Evolutionary conservation across 1,284 basidiomycete species (phyloP), one percentile per base, ranked within the genome.

Genomic region (Coriolopsis trogii): DNA sequence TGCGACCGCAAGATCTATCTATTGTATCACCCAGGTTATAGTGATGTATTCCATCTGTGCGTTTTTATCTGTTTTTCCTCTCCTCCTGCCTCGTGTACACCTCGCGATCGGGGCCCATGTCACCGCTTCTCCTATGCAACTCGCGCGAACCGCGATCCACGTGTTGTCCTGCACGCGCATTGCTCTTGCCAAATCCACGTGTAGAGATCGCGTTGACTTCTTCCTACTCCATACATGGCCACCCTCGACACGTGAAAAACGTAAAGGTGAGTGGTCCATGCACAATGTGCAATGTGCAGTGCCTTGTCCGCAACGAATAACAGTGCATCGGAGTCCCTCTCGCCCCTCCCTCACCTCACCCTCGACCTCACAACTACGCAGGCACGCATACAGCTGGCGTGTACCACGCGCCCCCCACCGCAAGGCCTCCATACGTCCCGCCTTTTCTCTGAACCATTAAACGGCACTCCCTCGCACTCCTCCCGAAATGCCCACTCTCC

Each of bases 401-500:
- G 15, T 25, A 15, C 46, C 48, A 34, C 39, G 24, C 53, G 21
- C 21, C 39, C 15, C 5, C 25, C n/a, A 38, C 46, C 57, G 34
- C 57, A 55, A 52, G 57, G 46, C 39, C 24, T 49, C 48, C 57
- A 37, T 18, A 49, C 51, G 16, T 43, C 34, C 21, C 34, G 41
- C 24, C 34, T 28, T 25, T 28, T 26, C 36, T 34, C 36, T 34
- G 41, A 16, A 45, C 4, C 48, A 51, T 53, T 51, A 45, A 59
- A 51, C 51, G 36, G 13, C 18, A 16, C 45, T 23, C 8, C 26
- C 20, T 20, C 20, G 33, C 51, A n/a, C 46, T 37, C 39, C 33
- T 36, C 30, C 21, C 38, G 46, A 41, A 41, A 59, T 59, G 57
- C 53, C 57, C 49, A 41, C 50, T 40, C 51, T 59, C 40, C 53